A percentile compares a stretch with the other conserved stretches of the same genome.
phyloP scores from a whole-genome alignment of 2,329 filamentous ascomycete genomes.

The Dryadomyces quercivorus region DNA sequence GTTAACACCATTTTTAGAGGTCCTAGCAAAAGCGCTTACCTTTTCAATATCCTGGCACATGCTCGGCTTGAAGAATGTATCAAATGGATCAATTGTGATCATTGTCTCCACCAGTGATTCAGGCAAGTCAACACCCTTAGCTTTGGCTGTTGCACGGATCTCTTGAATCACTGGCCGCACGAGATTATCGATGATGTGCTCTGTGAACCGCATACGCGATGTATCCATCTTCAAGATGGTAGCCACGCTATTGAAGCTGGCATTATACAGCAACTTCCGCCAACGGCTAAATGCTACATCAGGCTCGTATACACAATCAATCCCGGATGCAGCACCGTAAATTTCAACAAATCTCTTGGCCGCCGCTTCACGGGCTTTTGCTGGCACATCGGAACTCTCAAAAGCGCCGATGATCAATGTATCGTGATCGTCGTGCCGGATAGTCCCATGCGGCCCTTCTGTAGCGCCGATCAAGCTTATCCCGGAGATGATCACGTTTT shows the following conservation, averaged over 20 bases:
- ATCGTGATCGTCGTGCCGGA: conserved; percentile 2
- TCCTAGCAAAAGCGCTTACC: conserved; percentile 3
- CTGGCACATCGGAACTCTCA: background rate
- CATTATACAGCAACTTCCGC: conserved; percentile 8
- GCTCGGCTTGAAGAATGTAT: conserved; percentile 36
- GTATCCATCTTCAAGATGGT: conserved; percentile 7
- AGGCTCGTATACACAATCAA: conserved; percentile 51
- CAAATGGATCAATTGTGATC: conserved; percentile 34
- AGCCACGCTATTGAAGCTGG: conserved; percentile 6
- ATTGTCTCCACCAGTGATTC: conserved; percentile 29
- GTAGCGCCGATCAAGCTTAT: conserved; percentile 2
- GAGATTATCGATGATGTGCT: conserved; percentile 16
- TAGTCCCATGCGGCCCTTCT: background rate
- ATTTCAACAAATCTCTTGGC: conserved; percentile 1
- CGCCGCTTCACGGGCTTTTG: background rate
- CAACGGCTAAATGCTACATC: conserved; percentile 6
- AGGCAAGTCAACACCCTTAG: conserved; percentile 28
- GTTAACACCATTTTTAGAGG: background rate
- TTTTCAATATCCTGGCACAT: conserved; percentile 41
- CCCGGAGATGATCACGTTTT: conserved; percentile 5
- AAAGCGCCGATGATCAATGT: background rate
- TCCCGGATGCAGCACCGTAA: conserved; percentile 68
- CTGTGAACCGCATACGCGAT: conserved; percentile 5
- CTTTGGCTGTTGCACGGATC: conserved; percentile 31
- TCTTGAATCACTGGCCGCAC: conserved; percentile 40